Conservation (phyloP, 2,329 filamentous ascomycete species). For the Diaporthe humulicola region DNA sequence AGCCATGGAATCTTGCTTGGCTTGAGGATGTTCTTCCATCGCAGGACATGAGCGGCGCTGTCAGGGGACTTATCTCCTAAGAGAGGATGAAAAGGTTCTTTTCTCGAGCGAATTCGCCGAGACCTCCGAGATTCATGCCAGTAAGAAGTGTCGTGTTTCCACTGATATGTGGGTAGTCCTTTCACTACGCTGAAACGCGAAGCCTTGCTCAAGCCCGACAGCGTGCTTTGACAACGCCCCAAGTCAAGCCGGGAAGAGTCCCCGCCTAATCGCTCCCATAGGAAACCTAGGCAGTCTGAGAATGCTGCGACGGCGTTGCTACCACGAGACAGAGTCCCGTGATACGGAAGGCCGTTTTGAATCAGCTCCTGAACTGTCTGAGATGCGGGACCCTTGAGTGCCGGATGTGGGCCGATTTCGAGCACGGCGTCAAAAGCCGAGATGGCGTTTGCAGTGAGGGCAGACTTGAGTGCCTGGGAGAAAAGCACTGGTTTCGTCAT, state of each 20-base stretch:
- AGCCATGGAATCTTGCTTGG: constrained; percentile 53
- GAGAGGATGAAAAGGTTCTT: constrained; percentile 27
- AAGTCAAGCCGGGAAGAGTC: neutral
- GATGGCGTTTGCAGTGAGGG: neutral
- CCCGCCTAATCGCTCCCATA: constrained; percentile 35
- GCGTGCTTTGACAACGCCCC: neutral
- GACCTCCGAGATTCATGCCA: constrained; percentile 39
- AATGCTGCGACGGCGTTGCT: constrained; percentile 40
- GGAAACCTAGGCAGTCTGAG: constrained; percentile 38
- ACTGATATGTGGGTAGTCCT: constrained; percentile 37
- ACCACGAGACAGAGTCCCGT: constrained; percentile 42
- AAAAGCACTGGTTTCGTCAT: constrained; percentile 45
- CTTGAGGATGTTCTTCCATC: constrained; percentile 46
- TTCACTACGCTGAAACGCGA: constrained; percentile 24
- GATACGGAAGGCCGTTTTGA: constrained; percentile 43
- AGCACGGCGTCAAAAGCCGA: constrained; percentile 38
- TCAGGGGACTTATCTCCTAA: constrained; percentile 15
- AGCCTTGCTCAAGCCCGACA: neutral
- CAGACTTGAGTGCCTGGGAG: constrained; percentile 35
- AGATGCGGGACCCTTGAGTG: constrained; percentile 54
- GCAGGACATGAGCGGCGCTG: constrained; percentile 34
- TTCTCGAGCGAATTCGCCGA: neutral
- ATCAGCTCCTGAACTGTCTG: constrained; percentile 46
- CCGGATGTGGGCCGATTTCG: constrained; percentile 53
- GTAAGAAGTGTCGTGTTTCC: constrained; percentile 31